These are phyloP conservation scores for Chrysopogon serrulatus DNA, from an alignment of 176 grass and related monocot genomes.

Conservation along the genomic window DNA sequence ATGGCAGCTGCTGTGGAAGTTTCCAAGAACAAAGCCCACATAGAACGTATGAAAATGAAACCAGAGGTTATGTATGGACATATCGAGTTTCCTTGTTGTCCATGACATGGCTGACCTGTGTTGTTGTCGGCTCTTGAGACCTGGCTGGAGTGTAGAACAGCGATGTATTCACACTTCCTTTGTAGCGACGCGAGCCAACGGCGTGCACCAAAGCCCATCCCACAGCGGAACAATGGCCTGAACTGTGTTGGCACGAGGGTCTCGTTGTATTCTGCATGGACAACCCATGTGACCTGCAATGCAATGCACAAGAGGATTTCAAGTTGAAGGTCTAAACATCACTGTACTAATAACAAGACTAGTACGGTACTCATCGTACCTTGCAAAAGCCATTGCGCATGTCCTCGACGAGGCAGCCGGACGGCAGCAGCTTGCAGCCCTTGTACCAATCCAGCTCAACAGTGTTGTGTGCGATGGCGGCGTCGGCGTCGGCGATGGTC, in stretches of 20 bases:
- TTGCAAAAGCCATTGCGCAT: slow-evolving; percentile 33
- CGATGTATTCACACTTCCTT: slow-evolving; percentile 16
- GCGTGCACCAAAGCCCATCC: slow-evolving; percentile 14
- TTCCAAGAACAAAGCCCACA: background rate
- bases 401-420: slow-evolving; percentile 30
- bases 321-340: no score
- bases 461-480: background rate
- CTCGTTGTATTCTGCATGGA: slow-evolving; percentile 30
- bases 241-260: background rate
- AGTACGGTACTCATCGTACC: no score
- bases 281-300: slow-evolving; percentile 35
- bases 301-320: background rate
- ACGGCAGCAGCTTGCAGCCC: slow-evolving; percentile 26
- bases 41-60: no score
- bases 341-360: no score
- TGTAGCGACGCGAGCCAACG: slow-evolving; percentile 25
- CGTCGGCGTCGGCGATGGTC: no score
- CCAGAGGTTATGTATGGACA: background rate
- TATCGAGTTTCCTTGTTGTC: background rate
- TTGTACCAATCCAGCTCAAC: background rate
- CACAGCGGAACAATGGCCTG: slow-evolving; percentile 17
- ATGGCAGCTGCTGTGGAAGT: background rate
- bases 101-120: background rate
- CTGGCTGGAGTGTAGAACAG: background rate
- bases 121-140: background rate